Evolutionary conservation across 2,329 filamentous ascomycete genomes (phyloP), one percentile per base, ranked within the genome.

Genomic region (Ophiocordyceps camponoti-leonardi): DNA sequence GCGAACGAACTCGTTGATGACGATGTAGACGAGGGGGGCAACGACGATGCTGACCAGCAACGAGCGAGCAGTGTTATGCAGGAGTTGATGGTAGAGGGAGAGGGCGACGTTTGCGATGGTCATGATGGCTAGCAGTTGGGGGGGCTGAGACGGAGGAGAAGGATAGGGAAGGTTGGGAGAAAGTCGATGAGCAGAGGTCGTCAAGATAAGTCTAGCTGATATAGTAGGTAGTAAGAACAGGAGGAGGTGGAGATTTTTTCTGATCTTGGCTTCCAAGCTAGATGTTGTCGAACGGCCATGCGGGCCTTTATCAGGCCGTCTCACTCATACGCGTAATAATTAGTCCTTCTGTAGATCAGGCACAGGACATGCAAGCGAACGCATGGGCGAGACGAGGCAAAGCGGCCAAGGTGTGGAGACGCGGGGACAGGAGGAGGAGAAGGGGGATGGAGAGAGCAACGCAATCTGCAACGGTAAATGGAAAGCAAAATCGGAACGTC

Each of bases 1-100:
- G 40, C 71, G 68, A 42, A 69, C 54, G n/a, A 71, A 56, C 48
- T 74, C 71, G 49, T 73, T 73, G 48, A 65, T 45, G 19, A 72
- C 48, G 45, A 74, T 49, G 53, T 73, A 73, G 43, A 68, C 47
- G 28, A 68, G 42, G 0, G 67, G 62, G 1, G 61, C 50, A 4
- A 54, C 41, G n/a, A 61, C 19, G 2, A 57, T 39, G 0, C 51
- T 52, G 2, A 56, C 30, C 0, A 54, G 45, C 4, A 56, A 42
- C 2, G 53, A 53, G 31, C 56, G 51, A 16, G 50, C 45, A 2
- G 53, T 50, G 23, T 58, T 56, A 20, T 54, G 47, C 8, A 48
- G 46, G 7, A 55, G 44, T 19, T 52, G 28, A 11, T 52, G 45
- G 19, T 49, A 47, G 0, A 59, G 42, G 2, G 53, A 50, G 1